Base-by-base conservation (phyloP, 768 basidiomycete species). In the Boletus insuetus region DNA sequence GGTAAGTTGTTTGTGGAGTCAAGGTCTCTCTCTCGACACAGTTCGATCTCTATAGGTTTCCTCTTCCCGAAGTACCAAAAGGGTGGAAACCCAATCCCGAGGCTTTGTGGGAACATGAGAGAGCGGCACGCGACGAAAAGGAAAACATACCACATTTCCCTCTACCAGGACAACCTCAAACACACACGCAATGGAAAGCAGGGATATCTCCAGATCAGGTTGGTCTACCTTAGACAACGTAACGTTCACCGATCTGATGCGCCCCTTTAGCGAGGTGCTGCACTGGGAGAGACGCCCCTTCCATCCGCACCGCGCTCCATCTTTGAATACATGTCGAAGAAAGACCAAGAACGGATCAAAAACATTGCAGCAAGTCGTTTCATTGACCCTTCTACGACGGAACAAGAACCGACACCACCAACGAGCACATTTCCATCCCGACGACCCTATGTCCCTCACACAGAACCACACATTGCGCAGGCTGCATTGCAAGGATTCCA, bases 291-390 rank as follows among this genome's bases (percentile, higher is more conserved):
- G 72, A 82, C 82, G 11, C 84, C 84, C 12, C 75, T 91, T 12
- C 79, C 85, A 13, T 73, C 84, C 4, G 81, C 80, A 14, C 82
- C 89, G 2, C 84, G 84, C 12, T 98, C 96, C 0, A 83, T 99
- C 16, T 98, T 96, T 68, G 95, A 98, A 43, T 98, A 86, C 68
- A 84, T 98, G 68, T 96, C 97, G 0, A 83, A 88, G 59, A 95
- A 94, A 64, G 93, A 96, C 64, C 82, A 85, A 53, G 94, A 97
- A 56, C 86, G 95, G 7, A 79, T 99, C 16, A 79, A 86, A 64
- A 79, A 78, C 29, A 80, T 90, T 26, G 69, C 80, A 13, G 63
- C 79, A 8, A 61, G 58, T 9, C 63, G 68, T 8, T 52, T 62
- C 6, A 49, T 54, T 0, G 61, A 63, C n/a, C 63, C 66, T n/a